These are phyloP conservation scores for Alternaria solani DNA, from an alignment of 2,329 filamentous ascomycete species.

Conservation along the genomic window DNA sequence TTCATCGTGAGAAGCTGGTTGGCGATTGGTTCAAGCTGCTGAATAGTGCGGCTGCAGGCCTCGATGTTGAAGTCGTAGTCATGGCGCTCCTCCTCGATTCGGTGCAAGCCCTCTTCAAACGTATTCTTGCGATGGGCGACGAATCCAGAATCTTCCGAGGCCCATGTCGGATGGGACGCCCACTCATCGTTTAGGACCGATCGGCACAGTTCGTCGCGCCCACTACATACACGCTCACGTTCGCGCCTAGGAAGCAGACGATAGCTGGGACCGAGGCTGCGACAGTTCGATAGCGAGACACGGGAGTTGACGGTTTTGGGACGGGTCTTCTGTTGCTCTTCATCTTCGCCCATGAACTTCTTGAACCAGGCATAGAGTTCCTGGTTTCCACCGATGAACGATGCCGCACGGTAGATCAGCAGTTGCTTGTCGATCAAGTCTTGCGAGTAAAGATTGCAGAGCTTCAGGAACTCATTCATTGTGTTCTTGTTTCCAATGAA, in stretches of 20 bases:
- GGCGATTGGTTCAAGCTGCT: slow-evolving; percentile 91
- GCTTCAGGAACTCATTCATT: slow-evolving; percentile 95
- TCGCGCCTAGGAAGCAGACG: slow-evolving; percentile 89
- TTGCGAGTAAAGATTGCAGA: slow-evolving; percentile 94
- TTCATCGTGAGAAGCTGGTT: slow-evolving; percentile 86
- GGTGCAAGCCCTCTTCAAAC: slow-evolving; percentile 91
- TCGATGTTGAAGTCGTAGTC: slow-evolving; percentile 99
- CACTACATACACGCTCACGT: slow-evolving; percentile 88
- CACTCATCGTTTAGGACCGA: slow-evolving; percentile 96
- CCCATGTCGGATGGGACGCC: slow-evolving; percentile 99
- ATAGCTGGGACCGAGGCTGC: slow-evolving; percentile 95
- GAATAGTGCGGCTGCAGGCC: slow-evolving; percentile 91
- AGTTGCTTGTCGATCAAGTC: slow-evolving; percentile 88
- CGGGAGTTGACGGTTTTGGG: slow-evolving; percentile 78
- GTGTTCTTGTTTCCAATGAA: slow-evolving; percentile 90
- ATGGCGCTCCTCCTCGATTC: slow-evolving; percentile 97
- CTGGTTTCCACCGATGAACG: slow-evolving; percentile 85
- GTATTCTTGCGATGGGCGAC: slow-evolving; percentile 97
- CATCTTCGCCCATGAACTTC: slow-evolving; percentile 79
- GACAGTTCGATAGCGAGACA: slow-evolving; percentile 94
- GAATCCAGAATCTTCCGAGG: slow-evolving; percentile 96
- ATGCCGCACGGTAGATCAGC: slow-evolving; percentile 80
- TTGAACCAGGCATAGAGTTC: slow-evolving; percentile 93
- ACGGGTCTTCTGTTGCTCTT: slow-evolving; percentile 55
- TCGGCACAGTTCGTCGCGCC: slow-evolving; percentile 92